Base-by-base conservation (phyloP, 352 stramenopile species). In the Globisporangium yorkense region DNA sequence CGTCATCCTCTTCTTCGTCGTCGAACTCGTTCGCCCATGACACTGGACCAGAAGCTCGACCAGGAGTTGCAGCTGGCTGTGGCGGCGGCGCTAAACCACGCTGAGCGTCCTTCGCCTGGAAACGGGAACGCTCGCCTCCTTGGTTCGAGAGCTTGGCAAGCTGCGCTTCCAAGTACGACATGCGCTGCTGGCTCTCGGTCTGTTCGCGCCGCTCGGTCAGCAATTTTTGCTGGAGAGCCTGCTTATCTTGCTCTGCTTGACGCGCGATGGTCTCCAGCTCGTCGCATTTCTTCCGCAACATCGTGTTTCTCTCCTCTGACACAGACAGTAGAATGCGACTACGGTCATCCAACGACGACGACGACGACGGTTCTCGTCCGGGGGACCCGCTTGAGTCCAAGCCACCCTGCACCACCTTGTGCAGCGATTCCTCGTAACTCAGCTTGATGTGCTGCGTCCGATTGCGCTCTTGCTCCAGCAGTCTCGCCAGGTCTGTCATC, bases 351-450 rank as follows among this genome's bases (percentile, higher is more conserved):
- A 88, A 47, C 31, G 48, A 13, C 4, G 57, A 52, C 33, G 33
- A 39, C 31, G 48, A 13, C 8, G 57, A 46, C 1, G 40, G 40
- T 7, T 58, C 57, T 15, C 40, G 40, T 20, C 41, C 41, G 10
- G 51, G 43, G n/a, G 57, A 63, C 21, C 33, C 44, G 8, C 31
- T 45, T n/a, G 33, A 10, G n/a, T 86, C 66, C 24, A 66, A 43
- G 33, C 72, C 54, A 45, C 69, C 66, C 35, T 75, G 76, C 16
- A 90, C 74, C 33, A 94, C 79, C 35, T 85, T 83, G 52, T 89
- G 80, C 27, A 94, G 54, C 15, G 84, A 89, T 50, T 94, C 83
- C 59, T 94, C 84, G 56, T 93, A 94, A 41, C 71, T 91, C 43
- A 82, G 70, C 57, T 91, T 92, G 48, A 92, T 81, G 62, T 89